Conservation (phyloP, 495 filamentous ascomycete genomes). For the Aspergillus asperescens region DNA sequence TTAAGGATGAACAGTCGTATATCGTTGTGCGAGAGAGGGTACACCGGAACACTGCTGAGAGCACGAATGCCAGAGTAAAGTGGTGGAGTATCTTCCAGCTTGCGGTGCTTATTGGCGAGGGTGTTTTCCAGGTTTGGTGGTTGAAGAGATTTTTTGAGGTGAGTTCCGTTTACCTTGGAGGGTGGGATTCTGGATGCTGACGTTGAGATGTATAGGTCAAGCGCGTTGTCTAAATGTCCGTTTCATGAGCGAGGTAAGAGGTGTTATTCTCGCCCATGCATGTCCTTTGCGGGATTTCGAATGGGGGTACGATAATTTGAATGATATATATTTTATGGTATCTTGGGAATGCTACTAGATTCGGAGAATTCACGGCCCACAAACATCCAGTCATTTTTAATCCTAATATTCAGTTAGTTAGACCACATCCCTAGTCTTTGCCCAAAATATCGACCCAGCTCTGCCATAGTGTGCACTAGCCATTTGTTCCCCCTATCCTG, state of each 20-base stretch:
- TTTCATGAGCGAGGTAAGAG: conserved; percentile 4
- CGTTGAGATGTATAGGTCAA: conserved; percentile 29
- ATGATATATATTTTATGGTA: conserved; percentile 9
- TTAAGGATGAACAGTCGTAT: conserved; percentile 96
- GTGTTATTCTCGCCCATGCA: not conserved
- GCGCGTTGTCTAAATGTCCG: conserved; percentile 36
- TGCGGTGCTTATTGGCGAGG: conserved; percentile 80
- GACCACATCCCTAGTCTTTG: too few species aligned
- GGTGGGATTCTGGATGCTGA: conserved; percentile 8
- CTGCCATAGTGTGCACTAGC: too few species aligned
- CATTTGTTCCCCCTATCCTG: too few species aligned
- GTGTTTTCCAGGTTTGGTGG: conserved; percentile 99
- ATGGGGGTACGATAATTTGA: conserved; percentile 10
- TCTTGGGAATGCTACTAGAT: not conserved
- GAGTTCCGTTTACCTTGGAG: not conserved
- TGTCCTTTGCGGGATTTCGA: not conserved
- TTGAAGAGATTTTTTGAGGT: conserved; percentile 98
- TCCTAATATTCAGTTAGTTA: too few species aligned
- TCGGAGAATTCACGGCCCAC: not conserved
- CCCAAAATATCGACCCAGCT: too few species aligned
- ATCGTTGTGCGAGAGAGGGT: conserved; percentile 92
- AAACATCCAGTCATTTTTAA: too few species aligned
- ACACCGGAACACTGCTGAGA: conserved; percentile 97
- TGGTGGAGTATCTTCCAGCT: conserved; percentile 99
- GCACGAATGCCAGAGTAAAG: conserved; percentile 93